These are phyloP conservation scores for Blastocystis sp. DNA, from an alignment of 352 stramenopile species.

Conservation along the genomic window DNA sequence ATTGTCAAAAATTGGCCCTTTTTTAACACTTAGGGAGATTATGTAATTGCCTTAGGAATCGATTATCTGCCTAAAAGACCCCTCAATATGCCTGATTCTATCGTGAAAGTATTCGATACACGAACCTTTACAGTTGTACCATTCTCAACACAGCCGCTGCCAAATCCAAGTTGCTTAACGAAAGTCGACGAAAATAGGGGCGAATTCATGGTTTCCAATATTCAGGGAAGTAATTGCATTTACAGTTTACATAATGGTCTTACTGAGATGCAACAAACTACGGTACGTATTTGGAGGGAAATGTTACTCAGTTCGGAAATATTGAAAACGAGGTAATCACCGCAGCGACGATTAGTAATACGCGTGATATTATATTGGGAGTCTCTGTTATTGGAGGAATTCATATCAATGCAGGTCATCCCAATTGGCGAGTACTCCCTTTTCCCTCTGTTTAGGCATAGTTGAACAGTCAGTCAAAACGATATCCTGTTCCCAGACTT, in stretches of 20 bases:
- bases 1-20: not conserved
- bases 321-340: conserved; percentile 12
- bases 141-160: not conserved
- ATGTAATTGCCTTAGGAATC: not conserved
- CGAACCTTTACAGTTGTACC: conserved; percentile 27
- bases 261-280: not conserved
- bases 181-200: not conserved
- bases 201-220: not conserved
- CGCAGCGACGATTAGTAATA: not conserved
- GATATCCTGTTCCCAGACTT: not conserved
- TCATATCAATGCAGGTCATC: not conserved
- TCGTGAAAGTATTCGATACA: conserved; percentile 29
- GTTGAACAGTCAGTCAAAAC: not conserved
- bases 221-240: not conserved
- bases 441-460: not conserved
- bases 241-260: conserved; percentile 16
- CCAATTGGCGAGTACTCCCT: not conserved
- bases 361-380: not conserved
- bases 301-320: not conserved
- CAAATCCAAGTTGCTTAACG: not conserved
- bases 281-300: not conserved
- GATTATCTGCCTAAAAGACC: conserved; percentile 36
- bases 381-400: not conserved
- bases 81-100: not conserved
- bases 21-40: not conserved